Evolutionary conservation across 768 basidiomycete species (phyloP), one percentile per base, ranked within the genome.

Genomic region (Calocera cornea): DNA sequence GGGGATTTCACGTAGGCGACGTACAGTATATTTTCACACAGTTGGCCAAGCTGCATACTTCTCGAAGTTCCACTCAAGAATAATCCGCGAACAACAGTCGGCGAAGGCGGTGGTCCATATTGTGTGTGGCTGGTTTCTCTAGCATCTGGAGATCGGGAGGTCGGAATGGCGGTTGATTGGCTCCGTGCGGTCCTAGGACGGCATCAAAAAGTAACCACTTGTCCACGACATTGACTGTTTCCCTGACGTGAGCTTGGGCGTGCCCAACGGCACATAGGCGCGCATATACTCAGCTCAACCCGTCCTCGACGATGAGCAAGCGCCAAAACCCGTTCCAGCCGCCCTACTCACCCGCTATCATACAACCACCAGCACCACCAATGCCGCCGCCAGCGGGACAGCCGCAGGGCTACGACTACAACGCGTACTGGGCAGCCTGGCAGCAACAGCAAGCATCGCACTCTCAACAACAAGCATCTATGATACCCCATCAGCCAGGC

Each of bases 391-490:
- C 70, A 19, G 68, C 68, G 27, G 67, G 63, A 44, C 65, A 68
- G 60, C 66, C 68, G 3, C 50, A 47, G 24, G 85, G 85, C 71
- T 84, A 84, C 54, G 89, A 91, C 75, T 92, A 90, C 74, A 82
- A 86, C 64, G 86, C 84, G 0, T 92, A 90, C 78, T 90, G 89
- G 87, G 82, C 83, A 2, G 81, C 82, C 14, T 79, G 79, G 38
- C 76, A 79, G 34, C 80, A 79, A 41, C 81, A 65, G 49, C 74
- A 78, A 38, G 72, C 75, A 27, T 76, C 66, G 22, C 72, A 68
- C n/a, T 63, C 74, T 34, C 71, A 72, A 41, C 69, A 66, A 31
- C 71, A 67, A 34, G 70, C 70, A 66, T 68, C 72, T 33, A 67
- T 70, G 38, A 69, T 71, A 50, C 68, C 64, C 66, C 70, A 68